A percentile compares a stretch with the other conserved stretches of the same genome.
Evolutionary conservation across 192 early-diverging fungal genomes (phyloP).

Genomic region (Funneliformis mosseae): DNA sequence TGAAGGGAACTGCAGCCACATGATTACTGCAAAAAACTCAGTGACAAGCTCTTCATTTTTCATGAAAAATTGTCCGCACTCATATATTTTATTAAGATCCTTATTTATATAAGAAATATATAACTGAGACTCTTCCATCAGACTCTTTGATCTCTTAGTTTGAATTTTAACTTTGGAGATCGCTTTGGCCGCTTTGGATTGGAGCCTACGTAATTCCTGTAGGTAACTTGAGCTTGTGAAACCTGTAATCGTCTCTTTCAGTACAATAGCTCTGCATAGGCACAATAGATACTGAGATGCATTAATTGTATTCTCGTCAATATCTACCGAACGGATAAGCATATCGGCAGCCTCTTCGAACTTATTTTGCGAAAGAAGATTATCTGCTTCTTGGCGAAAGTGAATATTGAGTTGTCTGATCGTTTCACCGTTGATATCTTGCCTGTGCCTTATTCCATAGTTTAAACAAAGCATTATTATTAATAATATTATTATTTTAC

Average conservation of each 20-base stretch:
- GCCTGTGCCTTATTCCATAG: constrained; percentile 2
- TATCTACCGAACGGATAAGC: neutral
- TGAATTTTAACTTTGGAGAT: neutral
- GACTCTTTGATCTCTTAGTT: neutral
- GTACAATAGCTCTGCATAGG: neutral
- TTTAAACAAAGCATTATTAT: neutral
- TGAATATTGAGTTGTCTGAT: neutral
- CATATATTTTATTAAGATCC: neutral
- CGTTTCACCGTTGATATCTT: neutral
- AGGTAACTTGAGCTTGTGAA: neutral
- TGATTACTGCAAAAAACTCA: constrained; percentile 20
- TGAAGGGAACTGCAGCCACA: constrained; percentile 7
- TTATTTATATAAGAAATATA: too few species aligned
- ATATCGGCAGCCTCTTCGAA: constrained; percentile 2
- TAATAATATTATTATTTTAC: too few species aligned
- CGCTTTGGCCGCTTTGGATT: neutral
- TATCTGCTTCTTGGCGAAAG: neutral
- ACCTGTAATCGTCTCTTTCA: neutral
- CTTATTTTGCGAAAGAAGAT: neutral
- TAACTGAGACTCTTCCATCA: constrained; percentile 11
- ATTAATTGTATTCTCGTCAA: neutral
- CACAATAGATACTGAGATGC: neutral
- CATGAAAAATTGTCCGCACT: constrained; percentile 8
- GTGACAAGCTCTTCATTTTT: neutral
- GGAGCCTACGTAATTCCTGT: neutral